Base-by-base conservation (phyloP, 2,329 filamentous ascomycete species). In the Fusarium nurragi region DNA sequence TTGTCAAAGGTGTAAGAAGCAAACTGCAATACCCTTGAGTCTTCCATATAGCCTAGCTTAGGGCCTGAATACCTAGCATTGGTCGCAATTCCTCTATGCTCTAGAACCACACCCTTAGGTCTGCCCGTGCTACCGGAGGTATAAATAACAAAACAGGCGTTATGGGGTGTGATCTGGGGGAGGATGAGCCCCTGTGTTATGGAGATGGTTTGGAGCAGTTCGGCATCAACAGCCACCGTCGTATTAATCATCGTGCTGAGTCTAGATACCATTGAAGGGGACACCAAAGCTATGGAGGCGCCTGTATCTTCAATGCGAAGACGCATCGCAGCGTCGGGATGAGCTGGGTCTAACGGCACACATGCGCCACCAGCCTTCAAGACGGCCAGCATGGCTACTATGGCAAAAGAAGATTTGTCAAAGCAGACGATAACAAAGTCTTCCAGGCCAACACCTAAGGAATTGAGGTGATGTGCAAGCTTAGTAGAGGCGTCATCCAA, bases 101-200 rank as follows among this genome's bases (percentile, higher is more conserved):
- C 67, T 0, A 70, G 18, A 0, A 70, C 30, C 4, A 70, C 65
- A 2, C 67, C 61, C 36, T 70, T 70, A 0, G 67, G 67, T 1
- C 38, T 26, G 0, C 67, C 67, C 0, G 61, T 70, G 5, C 56
- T 66, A 1, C 67, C 67, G 7, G 67, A 70, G 0, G 67, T 70
- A 18, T 64, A 70, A 6, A 70, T 68, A 14, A 64, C 58, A 21
- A 68, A 70, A 18, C 60, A 63, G 9, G 59, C 62, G 7, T 69
- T 69, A 5, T 37, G 14, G 1, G 65, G 58, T 4, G 32, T 12
- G 16, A 48, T 39, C 2, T 39, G 28, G 0, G 57, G 58, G n/a
- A 68, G 58, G 5, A 2, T 2, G 3, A 9, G 0, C 0, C n/a
- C 45, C 2, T 16, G 34, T 5, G 39, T 0, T 2, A 13, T 22